Conservation (phyloP, 1,284 basidiomycete genomes). For the Moesziomyces antarcticus region DNA sequence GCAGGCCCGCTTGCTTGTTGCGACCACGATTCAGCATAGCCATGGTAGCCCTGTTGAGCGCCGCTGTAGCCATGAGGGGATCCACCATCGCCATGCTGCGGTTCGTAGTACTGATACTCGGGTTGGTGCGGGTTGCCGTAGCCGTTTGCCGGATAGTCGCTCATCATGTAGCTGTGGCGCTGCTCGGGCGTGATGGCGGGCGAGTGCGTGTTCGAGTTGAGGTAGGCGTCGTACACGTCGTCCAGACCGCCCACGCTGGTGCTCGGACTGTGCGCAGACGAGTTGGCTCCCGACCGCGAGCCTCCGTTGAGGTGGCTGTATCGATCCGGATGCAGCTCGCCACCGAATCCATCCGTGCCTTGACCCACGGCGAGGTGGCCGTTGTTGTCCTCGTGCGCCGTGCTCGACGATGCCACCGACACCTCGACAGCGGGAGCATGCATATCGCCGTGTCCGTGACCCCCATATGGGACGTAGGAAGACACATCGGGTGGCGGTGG, state of each 20-base stretch:
- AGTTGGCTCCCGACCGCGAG: conserved; percentile 18
- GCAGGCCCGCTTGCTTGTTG: conserved; percentile 1
- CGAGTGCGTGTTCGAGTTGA: conserved; percentile 30
- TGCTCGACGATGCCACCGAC: conserved; percentile 14
- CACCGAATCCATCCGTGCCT: conserved; percentile 42
- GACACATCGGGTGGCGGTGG: conserved; percentile 34
- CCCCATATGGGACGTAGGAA: conserved; percentile 32
- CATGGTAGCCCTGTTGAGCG: conserved; percentile 5
- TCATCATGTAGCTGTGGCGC: conserved; percentile 49
- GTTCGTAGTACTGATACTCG: background rate
- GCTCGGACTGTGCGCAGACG: conserved; percentile 17
- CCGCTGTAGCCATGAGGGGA: conserved; percentile 5
- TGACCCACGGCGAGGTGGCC: conserved; percentile 21
- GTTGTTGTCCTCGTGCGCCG: conserved; percentile 8
- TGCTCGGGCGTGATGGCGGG: conserved; percentile 27
- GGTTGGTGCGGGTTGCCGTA: background rate
- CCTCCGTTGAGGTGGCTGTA: conserved; percentile 28
- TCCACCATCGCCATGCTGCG: conserved; percentile 3
- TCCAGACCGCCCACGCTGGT: conserved; percentile 28
- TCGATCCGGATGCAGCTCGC: conserved; percentile 28
- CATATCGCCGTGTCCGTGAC: conserved; percentile 6
- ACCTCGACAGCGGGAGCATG: conserved; percentile 18
- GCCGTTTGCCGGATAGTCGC: conserved; percentile 21
- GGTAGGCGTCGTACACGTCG: conserved; percentile 51
- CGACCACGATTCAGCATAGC: conserved; percentile 16